These are phyloP conservation scores for Jamesozyma spencerorum DNA, from an alignment of 805 yeast species.

Conservation along the genomic window DNA sequence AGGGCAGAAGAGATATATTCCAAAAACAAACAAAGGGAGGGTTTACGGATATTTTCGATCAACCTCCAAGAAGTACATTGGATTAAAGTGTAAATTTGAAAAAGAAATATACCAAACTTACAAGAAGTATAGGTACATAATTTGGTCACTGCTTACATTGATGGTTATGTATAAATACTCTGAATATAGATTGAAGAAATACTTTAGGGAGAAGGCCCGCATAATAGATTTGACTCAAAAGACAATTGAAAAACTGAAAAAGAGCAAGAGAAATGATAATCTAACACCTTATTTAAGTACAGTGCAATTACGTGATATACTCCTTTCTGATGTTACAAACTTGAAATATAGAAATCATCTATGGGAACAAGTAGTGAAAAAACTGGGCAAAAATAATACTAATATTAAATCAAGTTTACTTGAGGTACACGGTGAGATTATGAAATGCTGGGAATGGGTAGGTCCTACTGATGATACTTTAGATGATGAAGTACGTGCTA, in stretches of 20 bases:
- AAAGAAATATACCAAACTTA: conserved; percentile 39
- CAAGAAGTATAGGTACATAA: conserved; percentile 18
- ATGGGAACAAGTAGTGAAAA: conserved; percentile 50
- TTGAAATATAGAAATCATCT: conserved; percentile 33
- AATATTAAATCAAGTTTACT: conserved; percentile 52
- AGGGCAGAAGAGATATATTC: conserved; percentile 32
- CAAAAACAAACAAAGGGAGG: conserved; percentile 20
- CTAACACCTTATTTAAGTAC: conserved; percentile 48
- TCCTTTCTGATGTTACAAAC: conserved; percentile 32
- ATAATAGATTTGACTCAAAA: conserved; percentile 40
- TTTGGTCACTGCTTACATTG: conserved; percentile 8
- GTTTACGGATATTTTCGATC: conserved; percentile 57
- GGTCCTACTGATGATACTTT: conserved; percentile 26
- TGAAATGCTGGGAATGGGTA: conserved; percentile 84
- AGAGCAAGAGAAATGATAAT: conserved; percentile 21
- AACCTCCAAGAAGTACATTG: conserved; percentile 57
- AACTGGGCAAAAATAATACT: conserved; percentile 51
- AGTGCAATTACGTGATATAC: conserved; percentile 62
- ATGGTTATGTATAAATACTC: conserved; percentile 19
- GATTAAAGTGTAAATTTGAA: conserved; percentile 46
- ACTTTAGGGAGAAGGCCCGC: conserved; percentile 33
- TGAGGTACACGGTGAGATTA: conserved; percentile 80
- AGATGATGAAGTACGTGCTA: background rate
- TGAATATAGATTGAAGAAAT: conserved; percentile 31
- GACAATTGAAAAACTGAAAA: conserved; percentile 42